phyloP scores from a whole-genome alignment of 441 rosid species.

The Erysimum cheiri region DNA sequence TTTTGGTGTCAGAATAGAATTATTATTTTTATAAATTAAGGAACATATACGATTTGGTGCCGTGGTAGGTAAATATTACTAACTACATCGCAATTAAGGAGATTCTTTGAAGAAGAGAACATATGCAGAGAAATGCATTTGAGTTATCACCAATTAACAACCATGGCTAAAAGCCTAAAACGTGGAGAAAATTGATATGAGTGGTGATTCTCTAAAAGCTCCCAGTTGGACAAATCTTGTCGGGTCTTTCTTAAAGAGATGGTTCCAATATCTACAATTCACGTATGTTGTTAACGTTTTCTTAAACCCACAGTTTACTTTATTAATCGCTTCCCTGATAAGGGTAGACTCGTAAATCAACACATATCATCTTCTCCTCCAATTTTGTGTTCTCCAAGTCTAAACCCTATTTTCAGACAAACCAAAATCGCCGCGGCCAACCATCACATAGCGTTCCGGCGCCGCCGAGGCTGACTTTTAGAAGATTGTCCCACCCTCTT shows the following conservation, averaged over 20 bases:
- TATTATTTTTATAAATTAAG: background rate
- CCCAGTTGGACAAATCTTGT: conserved; percentile 33
- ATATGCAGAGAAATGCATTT: background rate
- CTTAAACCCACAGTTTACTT: background rate
- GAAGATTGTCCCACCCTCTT: background rate
- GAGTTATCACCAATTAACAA: background rate
- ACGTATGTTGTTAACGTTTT: background rate
- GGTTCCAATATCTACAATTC: conserved; percentile 22
- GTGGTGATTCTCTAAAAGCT: conserved; percentile 29
- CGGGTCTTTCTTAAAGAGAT: conserved; percentile 22
- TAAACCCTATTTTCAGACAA: conserved; percentile 17
- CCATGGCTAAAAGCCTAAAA: conserved; percentile 16
- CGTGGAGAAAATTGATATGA: conserved; percentile 29
- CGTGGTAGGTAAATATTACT: background rate
- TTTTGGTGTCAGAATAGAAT: background rate
- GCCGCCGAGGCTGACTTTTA: background rate
- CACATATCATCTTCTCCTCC: conserved; percentile 11
- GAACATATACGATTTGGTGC: conserved; percentile 12
- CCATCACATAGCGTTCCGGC: background rate
- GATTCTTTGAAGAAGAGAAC: background rate
- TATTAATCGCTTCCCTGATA: background rate
- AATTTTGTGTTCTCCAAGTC: background rate
- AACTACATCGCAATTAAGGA: background rate
- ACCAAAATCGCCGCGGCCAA: background rate
- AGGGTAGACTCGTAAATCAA: conserved; percentile 13